phyloP scores from a whole-genome alignment of 768 basidiomycete genomes.

The Trametes meyenii region DNA sequence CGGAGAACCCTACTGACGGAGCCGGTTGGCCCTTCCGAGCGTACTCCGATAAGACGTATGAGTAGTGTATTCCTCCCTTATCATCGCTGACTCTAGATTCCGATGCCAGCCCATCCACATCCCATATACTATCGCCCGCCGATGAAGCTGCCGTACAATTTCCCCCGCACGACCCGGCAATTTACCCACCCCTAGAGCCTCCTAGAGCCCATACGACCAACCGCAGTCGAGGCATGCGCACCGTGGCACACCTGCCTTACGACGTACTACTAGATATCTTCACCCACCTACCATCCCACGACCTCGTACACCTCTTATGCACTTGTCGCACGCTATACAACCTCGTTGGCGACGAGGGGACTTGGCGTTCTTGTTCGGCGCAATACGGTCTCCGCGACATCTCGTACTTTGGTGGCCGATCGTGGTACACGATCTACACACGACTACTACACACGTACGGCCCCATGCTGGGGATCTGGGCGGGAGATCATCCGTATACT shows the following conservation, averaged over 20 bases:
- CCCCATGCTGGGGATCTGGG: conserved; percentile 26
- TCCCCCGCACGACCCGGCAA: no score
- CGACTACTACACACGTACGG: conserved; percentile 20
- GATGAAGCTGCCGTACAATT: no score
- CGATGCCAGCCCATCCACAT: not conserved
- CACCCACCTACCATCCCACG: not conserved
- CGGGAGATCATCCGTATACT: conserved; percentile 25
- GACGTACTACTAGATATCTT: conserved; percentile 17
- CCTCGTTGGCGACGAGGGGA: conserved; percentile 11
- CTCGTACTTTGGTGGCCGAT: conserved; percentile 18
- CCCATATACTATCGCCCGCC: not conserved
- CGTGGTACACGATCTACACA: conserved; percentile 22
- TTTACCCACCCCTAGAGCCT: no score
- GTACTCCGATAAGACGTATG: conserved; percentile 1
- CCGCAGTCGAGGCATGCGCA: not conserved
- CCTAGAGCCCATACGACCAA: no score
- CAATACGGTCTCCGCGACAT: conserved; percentile 18
- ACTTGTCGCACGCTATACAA: conserved; percentile 16
- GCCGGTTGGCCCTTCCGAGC: not conserved
- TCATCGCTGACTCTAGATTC: not conserved
- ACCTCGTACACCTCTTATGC: conserved; percentile 18
- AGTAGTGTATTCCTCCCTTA: not conserved
- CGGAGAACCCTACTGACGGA: not conserved
- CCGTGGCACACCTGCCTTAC: conserved; percentile 5
- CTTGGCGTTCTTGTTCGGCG: conserved; percentile 18